Percentiles rank a stretch among this genome's conserved stretches.
These are phyloP conservation scores for Cyphellophora attinorum DNA, from an alignment of 2,329 filamentous ascomycete species.

Conservation along the genomic window DNA sequence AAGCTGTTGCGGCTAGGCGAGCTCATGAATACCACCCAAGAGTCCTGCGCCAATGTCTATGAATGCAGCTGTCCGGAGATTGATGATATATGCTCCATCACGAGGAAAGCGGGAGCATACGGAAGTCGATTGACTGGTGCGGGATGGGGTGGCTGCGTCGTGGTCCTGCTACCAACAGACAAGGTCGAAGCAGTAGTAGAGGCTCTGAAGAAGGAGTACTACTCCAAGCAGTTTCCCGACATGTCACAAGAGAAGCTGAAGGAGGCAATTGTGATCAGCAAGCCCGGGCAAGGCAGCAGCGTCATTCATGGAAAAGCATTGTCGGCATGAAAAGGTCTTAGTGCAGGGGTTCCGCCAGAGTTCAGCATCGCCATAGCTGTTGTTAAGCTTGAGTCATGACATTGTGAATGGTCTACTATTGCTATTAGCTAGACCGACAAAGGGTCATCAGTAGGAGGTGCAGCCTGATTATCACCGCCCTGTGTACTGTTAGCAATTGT, in stretches of 20 bases:
- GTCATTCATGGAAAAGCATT: slow-evolving; percentile 16
- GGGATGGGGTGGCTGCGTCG: slow-evolving; percentile 93
- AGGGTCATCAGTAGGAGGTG: too few species aligned
- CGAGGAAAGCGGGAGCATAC: slow-evolving; percentile 66
- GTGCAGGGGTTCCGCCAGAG: too few species aligned
- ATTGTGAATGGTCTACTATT: too few species aligned
- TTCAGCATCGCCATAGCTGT: too few species aligned
- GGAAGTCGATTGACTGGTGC: slow-evolving; percentile 62
- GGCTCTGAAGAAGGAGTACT: slow-evolving; percentile 64
- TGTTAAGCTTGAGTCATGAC: too few species aligned
- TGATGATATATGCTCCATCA: slow-evolving; percentile 78
- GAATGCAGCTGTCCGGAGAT: slow-evolving; percentile 89
- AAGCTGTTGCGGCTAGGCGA: slow-evolving; percentile 65
- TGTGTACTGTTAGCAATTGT: too few species aligned
- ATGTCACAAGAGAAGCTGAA: slow-evolving; percentile 63
- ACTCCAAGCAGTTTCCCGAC: slow-evolving; percentile 66
- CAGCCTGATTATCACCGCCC: too few species aligned
- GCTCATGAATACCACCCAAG: slow-evolving; percentile 82
- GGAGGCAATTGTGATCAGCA: slow-evolving; percentile 78
- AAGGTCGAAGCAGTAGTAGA: slow-evolving; percentile 69
- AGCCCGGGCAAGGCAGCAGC: slow-evolving; percentile 60
- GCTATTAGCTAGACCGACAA: too few species aligned
- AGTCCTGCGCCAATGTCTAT: slow-evolving; percentile 75
- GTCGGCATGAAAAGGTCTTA: slow-evolving; percentile 7
- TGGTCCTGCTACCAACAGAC: slow-evolving; percentile 79